These are phyloP conservation scores for Aspergillus nanangensis DNA, from an alignment of 495 filamentous ascomycete genomes.

Conservation along the genomic window DNA sequence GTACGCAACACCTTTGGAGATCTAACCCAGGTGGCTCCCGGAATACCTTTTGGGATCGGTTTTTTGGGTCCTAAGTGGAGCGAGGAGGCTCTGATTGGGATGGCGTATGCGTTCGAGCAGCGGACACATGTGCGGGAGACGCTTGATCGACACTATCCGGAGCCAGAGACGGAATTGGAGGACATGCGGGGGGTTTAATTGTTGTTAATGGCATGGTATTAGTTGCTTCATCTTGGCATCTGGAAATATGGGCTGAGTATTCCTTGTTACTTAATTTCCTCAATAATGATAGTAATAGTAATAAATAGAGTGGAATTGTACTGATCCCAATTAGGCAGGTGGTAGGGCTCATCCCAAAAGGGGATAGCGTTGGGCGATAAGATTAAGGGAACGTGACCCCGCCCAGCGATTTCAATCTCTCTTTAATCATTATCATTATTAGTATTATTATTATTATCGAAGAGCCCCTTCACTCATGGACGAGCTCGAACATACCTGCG, in stretches of 20 bases:
- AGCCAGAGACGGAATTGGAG: slow-evolving; percentile 42
- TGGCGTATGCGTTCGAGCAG: slow-evolving; percentile 68
- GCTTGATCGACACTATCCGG: slow-evolving; percentile 43
- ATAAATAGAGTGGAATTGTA: too few relatives aligned
- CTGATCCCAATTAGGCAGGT: not conserved
- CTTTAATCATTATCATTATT: too few relatives aligned
- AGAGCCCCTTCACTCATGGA: slow-evolving; percentile 8
- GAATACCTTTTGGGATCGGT: slow-evolving; percentile 53
- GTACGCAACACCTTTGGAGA: slow-evolving; percentile 30
- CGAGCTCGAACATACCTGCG: slow-evolving; percentile 28
- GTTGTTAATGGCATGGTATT: too few relatives aligned
- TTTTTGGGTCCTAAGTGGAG: slow-evolving; percentile 55
- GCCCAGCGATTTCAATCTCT: not conserved
- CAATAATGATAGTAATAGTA: too few relatives aligned
- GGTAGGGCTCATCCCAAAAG: not conserved
- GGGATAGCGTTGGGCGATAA: not conserved
- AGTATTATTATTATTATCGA: too few relatives aligned
- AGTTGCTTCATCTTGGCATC: too few relatives aligned
- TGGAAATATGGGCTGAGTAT: too few relatives aligned
- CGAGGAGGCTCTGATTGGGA: slow-evolving; percentile 57
- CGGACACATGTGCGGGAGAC: slow-evolving; percentile 46
- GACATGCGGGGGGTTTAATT: slow-evolving; percentile 19
- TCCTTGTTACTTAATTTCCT: too few relatives aligned
- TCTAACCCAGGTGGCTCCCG: slow-evolving; percentile 40
- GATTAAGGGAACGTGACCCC: not conserved